These are phyloP conservation scores for Rhizopogon vesiculosus DNA, from an alignment of 768 basidiomycete species.

Conservation along the genomic window DNA sequence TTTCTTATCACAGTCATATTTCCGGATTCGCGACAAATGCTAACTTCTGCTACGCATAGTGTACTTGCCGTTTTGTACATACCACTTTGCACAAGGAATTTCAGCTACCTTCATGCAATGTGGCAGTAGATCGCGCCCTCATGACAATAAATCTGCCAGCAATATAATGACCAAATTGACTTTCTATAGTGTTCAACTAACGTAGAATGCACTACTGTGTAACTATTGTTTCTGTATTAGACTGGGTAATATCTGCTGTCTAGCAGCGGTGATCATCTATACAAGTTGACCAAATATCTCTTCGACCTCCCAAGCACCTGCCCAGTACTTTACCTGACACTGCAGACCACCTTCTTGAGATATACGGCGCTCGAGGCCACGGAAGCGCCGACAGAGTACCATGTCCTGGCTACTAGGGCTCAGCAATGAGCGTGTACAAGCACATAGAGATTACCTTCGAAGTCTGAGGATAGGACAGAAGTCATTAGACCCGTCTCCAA, in stretches of 20 bases:
- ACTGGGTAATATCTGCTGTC: not conserved
- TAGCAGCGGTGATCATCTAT: not conserved
- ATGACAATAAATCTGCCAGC: not conserved
- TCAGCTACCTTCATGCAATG: not conserved
- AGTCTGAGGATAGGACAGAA: constrained; percentile 89
- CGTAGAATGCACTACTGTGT: not conserved
- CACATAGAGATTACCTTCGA: constrained; percentile 46
- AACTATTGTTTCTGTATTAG: not conserved
- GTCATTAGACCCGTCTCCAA: constrained; percentile 95
- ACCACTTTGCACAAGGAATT: not conserved
- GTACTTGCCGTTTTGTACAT: too few relatives aligned
- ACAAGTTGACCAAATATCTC: constrained; percentile 51
- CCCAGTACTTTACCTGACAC: constrained; percentile 79
- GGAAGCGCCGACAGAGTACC: constrained; percentile 72
- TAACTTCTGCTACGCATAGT: not conserved
- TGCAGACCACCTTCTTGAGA: constrained; percentile 73
- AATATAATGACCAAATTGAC: too few relatives aligned
- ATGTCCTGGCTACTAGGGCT: constrained; percentile 64
- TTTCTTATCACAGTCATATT: not conserved
- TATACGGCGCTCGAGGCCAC: constrained; percentile 79
- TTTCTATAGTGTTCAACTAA: not conserved
- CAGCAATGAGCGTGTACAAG: constrained; percentile 1
- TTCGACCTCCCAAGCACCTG: constrained; percentile 95
- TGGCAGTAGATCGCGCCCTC: not conserved
- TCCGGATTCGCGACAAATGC: not conserved